Evolutionary conservation across 1,284 basidiomycete genomes (phyloP), one percentile per base, ranked within the genome.

Genomic region (Pseudozyma sp.): DNA sequence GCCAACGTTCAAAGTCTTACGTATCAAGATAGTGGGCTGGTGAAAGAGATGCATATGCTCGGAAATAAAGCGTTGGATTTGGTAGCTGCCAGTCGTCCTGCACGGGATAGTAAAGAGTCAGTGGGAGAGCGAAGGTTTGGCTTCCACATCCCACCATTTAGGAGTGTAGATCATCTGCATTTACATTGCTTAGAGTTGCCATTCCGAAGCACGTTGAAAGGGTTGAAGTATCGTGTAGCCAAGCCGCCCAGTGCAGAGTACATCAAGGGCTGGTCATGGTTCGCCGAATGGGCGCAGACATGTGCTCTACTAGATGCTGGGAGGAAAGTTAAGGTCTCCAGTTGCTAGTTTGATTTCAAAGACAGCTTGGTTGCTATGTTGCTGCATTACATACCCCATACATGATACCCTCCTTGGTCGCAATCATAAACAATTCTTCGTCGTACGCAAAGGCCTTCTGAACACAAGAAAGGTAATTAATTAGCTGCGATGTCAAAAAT

Each of bases 111-210:
- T 35, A 49, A 25, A 13, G 11, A n/a, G 2, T n/a, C 45, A 2
- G 19, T 38, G 51, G 36, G 18, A 53, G 67, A 79, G 76, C 38
- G 80, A 71, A 65, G 70, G 13, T 59, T 79, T 82, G 71, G 76
- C 40, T 78, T 76, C 53, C 74, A 76, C 62, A 92, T 93, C 69
- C 91, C 92, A 0, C 93, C 93, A 0, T 92, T 92, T 83, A 90
- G 89, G 63, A 91, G 90, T n/a, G 89, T 94, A 2, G 86, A 90
- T 34, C 92, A 94, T 84, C 86, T 94, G 14, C 93, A 94, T 82
- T 85, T 95, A 43, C 93, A 94, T 83, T 90, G 91, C 19, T 90
- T 92, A 48, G 89, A 87, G 6, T 85, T 92, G 39, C 92, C 92
- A 0, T 92, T 91, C 85, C 88, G 85, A 9, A 88, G 88, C 0